Evolutionary conservation across 805 yeast species (phyloP).

Genomic region (Saturnispora serradocipensis): DNA sequence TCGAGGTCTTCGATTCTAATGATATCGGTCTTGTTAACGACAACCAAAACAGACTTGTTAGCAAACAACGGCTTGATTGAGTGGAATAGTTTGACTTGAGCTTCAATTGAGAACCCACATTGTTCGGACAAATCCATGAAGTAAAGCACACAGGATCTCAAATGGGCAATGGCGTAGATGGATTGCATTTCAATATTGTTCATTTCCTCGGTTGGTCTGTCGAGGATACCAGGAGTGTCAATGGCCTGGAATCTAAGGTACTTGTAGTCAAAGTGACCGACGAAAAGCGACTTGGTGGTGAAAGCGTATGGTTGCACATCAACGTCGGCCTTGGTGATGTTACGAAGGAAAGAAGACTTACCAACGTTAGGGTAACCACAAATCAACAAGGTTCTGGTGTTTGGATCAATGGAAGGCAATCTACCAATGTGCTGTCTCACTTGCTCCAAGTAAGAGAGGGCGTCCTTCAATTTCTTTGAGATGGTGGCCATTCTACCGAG

Average conservation of each 20-base stretch:
- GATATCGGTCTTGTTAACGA: constrained; percentile 91
- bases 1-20: constrained; percentile 77
- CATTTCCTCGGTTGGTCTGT: constrained; percentile 99
- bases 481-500: constrained; percentile 99
- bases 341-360: constrained; percentile 86
- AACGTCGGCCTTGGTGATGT: constrained; percentile 96
- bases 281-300: constrained; percentile 94
- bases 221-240: constrained; percentile 98
- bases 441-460: constrained; percentile 88
- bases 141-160: constrained; percentile 91
- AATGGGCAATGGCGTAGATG: constrained; percentile 96
- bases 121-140: constrained; percentile 98
- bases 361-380: constrained; percentile 99
- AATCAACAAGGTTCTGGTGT: constrained; percentile 91
- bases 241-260: constrained; percentile 97
- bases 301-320: constrained; percentile 99
- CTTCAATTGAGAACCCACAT: constrained; percentile 97
- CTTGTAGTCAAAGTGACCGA: constrained; percentile 98
- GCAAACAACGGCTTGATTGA: constrained; percentile 96
- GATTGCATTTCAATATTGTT: constrained; percentile 99
- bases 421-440: constrained; percentile 99
- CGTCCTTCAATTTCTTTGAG: constrained; percentile 89
- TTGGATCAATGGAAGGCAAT: constrained; percentile 96
- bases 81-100: constrained; percentile 94
- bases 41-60: constrained; percentile 92